Percentiles rank a stretch among this genome's conserved stretches.
These are phyloP conservation scores for Vitis rupestris DNA, from an alignment of 164 flowering plant species.

Conservation along the genomic window DNA sequence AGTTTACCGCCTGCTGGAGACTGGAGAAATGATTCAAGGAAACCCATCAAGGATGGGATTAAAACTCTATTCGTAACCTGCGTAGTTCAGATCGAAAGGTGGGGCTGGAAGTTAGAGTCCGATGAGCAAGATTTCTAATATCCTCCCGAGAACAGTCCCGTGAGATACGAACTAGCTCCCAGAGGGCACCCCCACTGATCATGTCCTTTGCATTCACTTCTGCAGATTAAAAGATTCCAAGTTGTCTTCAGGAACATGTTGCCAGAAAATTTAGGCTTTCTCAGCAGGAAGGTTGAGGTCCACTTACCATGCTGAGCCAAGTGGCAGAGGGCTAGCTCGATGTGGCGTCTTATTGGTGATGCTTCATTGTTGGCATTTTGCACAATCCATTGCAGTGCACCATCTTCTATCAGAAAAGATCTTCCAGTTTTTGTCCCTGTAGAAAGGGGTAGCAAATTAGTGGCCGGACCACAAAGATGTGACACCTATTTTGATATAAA, in stretches of 20 bases:
- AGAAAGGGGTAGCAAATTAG: not conserved
- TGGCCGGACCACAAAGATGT: not conserved
- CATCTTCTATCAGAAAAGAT: constrained; percentile 89
- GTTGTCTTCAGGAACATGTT: not conserved
- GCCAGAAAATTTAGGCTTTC: not conserved
- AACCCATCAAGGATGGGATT: constrained; percentile 3
- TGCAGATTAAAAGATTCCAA: constrained; percentile 19
- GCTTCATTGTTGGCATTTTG: constrained; percentile 93
- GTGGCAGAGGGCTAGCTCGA: constrained; percentile 99
- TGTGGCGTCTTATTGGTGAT: constrained; percentile 89
- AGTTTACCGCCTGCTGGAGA: too few relatives aligned
- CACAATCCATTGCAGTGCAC: constrained; percentile 94
- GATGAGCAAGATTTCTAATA: constrained; percentile 74
- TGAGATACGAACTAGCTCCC: constrained; percentile 92
- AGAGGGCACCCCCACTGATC: constrained; percentile 85
- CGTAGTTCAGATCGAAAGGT: constrained; percentile 73
- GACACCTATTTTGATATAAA: too few relatives aligned
- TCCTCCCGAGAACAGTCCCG: constrained; percentile 88
- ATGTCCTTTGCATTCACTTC: constrained; percentile 89
- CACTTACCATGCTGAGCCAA: constrained; percentile 86
- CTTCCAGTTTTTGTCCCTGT: constrained; percentile 66
- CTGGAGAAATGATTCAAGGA: too few relatives aligned
- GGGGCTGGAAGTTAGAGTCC: constrained; percentile 68
- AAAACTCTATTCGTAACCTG: constrained; percentile 58
- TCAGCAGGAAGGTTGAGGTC: not conserved